These are phyloP conservation scores for Fusarium sp. DNA, from an alignment of 2,329 filamentous ascomycete genomes.

Conservation along the genomic window DNA sequence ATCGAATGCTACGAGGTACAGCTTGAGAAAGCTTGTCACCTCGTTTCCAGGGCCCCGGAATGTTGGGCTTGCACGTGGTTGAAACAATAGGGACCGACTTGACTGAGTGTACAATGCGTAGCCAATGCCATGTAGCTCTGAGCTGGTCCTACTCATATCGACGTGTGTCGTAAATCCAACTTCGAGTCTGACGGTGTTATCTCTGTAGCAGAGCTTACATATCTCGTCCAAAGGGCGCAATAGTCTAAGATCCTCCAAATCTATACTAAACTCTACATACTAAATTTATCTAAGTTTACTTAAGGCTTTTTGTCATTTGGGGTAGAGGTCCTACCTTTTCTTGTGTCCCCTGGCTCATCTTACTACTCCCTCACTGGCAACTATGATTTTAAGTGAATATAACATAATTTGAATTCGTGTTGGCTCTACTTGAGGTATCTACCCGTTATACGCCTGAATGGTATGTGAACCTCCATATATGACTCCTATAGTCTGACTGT, in stretches of 20 bases:
- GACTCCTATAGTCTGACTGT: not conserved
- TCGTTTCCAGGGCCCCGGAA: not conserved
- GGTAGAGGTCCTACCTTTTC: not conserved
- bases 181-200: not conserved
- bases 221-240: not conserved
- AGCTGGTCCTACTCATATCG: not conserved
- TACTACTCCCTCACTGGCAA: not conserved
- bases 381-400: too few relatives aligned
- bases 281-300: not conserved
- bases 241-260: too few relatives aligned
- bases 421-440: slow-evolving; percentile 32
- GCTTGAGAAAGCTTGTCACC: not conserved
- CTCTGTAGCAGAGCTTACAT: not conserved
- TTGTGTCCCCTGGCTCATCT: not conserved
- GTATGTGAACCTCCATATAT: slow-evolving; percentile 6
- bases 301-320: not conserved
- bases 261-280: too few relatives aligned
- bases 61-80: slow-evolving; percentile 11
- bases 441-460: slow-evolving; percentile 19
- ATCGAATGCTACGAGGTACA: not conserved
- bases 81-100: slow-evolving; percentile 3
- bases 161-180: not conserved
- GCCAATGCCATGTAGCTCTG: not conserved
- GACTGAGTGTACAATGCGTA: not conserved
- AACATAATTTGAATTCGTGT: not conserved